Base-by-base conservation (phyloP, 2,329 filamentous ascomycete species). In the Cladophialophora carrionii region DNA sequence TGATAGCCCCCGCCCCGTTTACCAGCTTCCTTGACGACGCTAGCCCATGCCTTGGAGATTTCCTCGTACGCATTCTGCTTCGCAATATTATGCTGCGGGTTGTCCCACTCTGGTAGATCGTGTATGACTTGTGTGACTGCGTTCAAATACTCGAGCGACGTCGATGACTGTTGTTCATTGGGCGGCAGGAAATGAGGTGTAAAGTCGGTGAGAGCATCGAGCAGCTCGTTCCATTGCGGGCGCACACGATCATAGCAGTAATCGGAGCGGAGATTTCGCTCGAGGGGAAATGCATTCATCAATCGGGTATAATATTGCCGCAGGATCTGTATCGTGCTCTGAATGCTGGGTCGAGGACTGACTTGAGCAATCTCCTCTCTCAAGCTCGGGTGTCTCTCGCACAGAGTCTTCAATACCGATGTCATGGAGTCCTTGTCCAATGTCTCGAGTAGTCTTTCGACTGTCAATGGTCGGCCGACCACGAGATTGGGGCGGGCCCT, bases 1-100 rank as follows among this genome's bases (percentile, higher is more conserved):
- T 91, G 88, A 73, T 98, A 95, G 37, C 95, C 95, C 31, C 92
- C 93, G 10, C 92, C 94, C 71, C 90, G 86, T 81, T 98, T 98
- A 24, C 90, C 88, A 1, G 92, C 92, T 77, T 99, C 95, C 67
- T 88, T 89, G 71, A 99, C 90, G 57, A 96, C 94, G 71, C 96
- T 78, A 17, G 91, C 88, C 95, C 95, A 99, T 1, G 95, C 95
- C 73, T 90, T 92, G 29, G 91, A 89, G 69, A 99, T 93, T 75
- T 98, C 95, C 73, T 99, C 94, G 75, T 99, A 99, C 6, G 94
- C 93, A 69, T 92, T 92, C 71, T 96, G 90, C 78, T 97, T 97
- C 81, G 96, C 91, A 72, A 96, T 86, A 70, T 93, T 93, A 79
- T 97, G 90, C 68, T 91, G 87, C 66, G 90, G 90, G 52, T 88